Evolutionary conservation across 495 filamentous ascomycete species (phyloP), one percentile per base, ranked within the genome.

Genomic region (Penicillium ochrochloron): DNA sequence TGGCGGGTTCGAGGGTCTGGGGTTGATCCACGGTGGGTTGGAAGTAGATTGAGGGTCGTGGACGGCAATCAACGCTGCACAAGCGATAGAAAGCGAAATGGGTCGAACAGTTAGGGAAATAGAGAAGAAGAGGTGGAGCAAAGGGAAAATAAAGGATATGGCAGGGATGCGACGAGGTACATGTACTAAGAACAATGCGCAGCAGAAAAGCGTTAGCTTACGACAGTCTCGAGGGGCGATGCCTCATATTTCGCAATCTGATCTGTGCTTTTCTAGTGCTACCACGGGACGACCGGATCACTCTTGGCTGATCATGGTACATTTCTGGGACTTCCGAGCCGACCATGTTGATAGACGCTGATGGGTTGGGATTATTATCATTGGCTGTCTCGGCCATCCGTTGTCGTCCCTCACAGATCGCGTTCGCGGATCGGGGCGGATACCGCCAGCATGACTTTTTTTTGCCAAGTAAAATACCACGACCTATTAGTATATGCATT

Each of bases 171-270:
- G 39, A 19, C 25, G 8, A 33, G 23, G 42, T 60, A 39, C 46
- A 60, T 60, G 50, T 51, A 60, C 34, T 21, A n/a, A 56, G 29
- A 14, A 11, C 48, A 31, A 52, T 52, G 48, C 55, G 12, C 5
- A 21, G 37, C 55, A 39, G 11, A 60, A 35, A 29, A 8, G 6
- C 44, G n/a, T 14, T 15, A 46, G 59, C 59, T 60, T 60, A 60
- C 59, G 33, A 46, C 44, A 60, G 46, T 33, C 11, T 15, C 0
- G 39, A 39, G 52, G 60, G 53, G 60, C 33, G 60, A 62, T 57
- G 60, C 39, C 60, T 62, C 60, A 62, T 51, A 62, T 57, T 55
- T 62, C 53, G 53, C 53, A 60, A 58, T 59, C 53, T 52, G 42
- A 63, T 58, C 53, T 34, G 59, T 51, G 60, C 12, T 37, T 41